Evolutionary conservation across 257 asterid species (phyloP).

Genomic region (Solanum chilense): DNA sequence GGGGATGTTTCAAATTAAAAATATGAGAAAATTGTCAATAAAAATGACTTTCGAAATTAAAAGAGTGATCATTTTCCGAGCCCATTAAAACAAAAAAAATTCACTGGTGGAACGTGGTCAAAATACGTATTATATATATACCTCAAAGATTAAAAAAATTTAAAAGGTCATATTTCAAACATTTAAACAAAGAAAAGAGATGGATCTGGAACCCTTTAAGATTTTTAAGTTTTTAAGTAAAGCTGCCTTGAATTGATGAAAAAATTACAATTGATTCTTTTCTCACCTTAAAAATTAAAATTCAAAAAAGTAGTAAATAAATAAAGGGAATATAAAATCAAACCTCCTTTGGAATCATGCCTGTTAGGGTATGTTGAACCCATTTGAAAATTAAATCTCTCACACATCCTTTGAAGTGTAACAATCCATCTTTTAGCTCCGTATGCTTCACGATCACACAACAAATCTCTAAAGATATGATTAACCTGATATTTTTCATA

Average conservation of each 20-base stretch:
- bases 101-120: neutral
- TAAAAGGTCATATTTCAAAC: neutral
- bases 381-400: constrained; percentile 38
- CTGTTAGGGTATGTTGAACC: constrained; percentile 11
- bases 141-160: neutral
- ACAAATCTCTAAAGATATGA: constrained; percentile 44
- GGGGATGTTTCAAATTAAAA: neutral
- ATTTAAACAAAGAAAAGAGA: neutral
- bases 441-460: constrained; percentile 39
- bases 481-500: constrained; percentile 43
- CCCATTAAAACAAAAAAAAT: neutral
- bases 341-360: constrained; percentile 51
- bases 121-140: neutral
- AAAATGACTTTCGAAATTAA: neutral
- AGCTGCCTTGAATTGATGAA: neutral
- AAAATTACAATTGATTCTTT: neutral
- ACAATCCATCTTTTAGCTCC: constrained; percentile 63
- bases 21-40: neutral
- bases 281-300: neutral
- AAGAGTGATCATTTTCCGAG: neutral
- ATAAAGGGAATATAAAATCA: neutral
- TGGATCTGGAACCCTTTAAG: constrained; percentile 24
- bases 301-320: neutral
- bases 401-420: constrained; percentile 52
- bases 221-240: neutral